Conservation (phyloP, 306 rosid genomes). For the Quercus alba region DNA sequence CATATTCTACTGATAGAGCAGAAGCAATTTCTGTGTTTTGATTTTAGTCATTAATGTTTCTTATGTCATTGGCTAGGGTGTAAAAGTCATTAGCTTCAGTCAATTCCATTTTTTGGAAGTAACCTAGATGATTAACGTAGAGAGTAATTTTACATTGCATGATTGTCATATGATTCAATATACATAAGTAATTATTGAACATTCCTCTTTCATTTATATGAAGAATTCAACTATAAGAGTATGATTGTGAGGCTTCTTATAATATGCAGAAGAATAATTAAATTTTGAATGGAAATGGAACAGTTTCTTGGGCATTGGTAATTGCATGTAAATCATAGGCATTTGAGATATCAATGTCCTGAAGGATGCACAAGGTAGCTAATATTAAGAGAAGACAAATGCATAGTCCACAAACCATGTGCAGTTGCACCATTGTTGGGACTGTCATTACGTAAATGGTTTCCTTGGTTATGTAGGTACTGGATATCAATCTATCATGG, state of each 20-base stretch:
- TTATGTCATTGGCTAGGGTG: not conserved
- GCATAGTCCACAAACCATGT: not conserved
- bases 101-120: not conserved
- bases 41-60: not conserved
- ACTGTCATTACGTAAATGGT: not conserved
- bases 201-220: too few relatives aligned
- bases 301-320: not conserved
- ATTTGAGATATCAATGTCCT: too few relatives aligned
- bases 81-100: not conserved
- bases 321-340: not conserved
- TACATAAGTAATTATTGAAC: too few relatives aligned
- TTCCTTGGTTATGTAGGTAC: conserved; percentile 39
- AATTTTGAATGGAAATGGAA: not conserved
- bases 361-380: not conserved
- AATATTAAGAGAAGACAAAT: not conserved
- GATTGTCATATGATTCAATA: not conserved
- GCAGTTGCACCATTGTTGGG: not conserved
- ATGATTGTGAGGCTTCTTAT: not conserved
- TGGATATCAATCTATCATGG: conserved; percentile 87
- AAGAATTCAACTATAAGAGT: too few relatives aligned
- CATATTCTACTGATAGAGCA: not conserved
- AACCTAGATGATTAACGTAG: not conserved
- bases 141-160: not conserved
- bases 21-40: not conserved
- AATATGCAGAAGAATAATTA: not conserved